Evolutionary conservation across 768 basidiomycete genomes (phyloP), one percentile per base, ranked within the genome.

Genomic region (Russula foetens): DNA sequence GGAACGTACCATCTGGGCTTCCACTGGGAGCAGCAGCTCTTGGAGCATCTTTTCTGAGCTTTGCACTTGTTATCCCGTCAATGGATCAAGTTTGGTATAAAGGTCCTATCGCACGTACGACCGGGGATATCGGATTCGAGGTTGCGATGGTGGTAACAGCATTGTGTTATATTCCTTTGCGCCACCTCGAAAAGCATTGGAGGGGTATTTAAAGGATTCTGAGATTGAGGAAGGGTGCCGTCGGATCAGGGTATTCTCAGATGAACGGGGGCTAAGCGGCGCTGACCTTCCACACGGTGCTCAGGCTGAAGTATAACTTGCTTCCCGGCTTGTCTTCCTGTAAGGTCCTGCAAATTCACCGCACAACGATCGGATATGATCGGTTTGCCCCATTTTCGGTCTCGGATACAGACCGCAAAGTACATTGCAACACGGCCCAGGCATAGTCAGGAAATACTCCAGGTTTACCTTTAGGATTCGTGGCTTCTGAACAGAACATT

Each of bases 121-220:
- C 84, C 53, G 89, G 89, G 3, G 89, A 90, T 69, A 82, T 90
- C 53, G 89, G 85, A 3, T 79, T 91, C 44, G 75, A 86, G 60
- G 71, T 84, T 17, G 84, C 84, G 0, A 81, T 84, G 55, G 69
- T 72, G 8, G 71, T 77, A 8, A 76, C 80, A 0, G 73, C 69
- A 15, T n/a, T 80, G 41, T 63, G 80, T 29, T 88, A 85, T 69
- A 15, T 82, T 6, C 81, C 80, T 3, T 75, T 88, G 35, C 74
- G 88, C 23, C 62, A 43, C 43, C 19, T 74, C 1, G 75, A 76
- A 55, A 56, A 46, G 55, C 52, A 43, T 15, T 59, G 49, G 41
- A 52, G 39, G 14, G 54, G 63, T 3, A 2, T 62, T 41, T 63
- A 24, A 50, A 29, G 48, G n/a, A 23, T 6, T 35, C 4, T 6